Conservation (phyloP, 176 grass and related monocot genomes). For the Eleusine indica region DNA sequence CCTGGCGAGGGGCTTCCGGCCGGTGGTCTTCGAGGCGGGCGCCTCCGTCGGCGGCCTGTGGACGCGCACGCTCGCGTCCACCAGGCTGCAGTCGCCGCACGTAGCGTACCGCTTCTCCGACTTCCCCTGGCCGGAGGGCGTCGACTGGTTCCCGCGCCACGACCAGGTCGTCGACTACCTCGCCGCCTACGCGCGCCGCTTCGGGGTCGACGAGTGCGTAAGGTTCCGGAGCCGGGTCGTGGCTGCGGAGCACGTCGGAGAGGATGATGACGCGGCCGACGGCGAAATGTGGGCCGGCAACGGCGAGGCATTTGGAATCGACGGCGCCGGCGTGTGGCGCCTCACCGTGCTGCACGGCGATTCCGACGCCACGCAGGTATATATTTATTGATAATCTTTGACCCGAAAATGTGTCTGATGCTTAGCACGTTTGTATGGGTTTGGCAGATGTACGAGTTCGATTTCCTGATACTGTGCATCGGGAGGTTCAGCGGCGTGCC, state of each 20-base stretch:
- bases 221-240: constrained; percentile 43
- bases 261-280: constrained; percentile 40
- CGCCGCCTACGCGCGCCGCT: constrained; percentile 49
- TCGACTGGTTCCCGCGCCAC: constrained; percentile 36
- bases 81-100: constrained; percentile 57
- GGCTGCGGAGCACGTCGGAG: constrained; percentile 5
- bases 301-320: constrained; percentile 54
- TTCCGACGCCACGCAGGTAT: too few relatives aligned
- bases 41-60: constrained; percentile 56
- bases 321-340: not conserved
- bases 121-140: constrained; percentile 58
- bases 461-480: constrained; percentile 79
- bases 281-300: constrained; percentile 57
- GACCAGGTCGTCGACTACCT: constrained; percentile 53
- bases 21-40: constrained; percentile 52
- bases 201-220: constrained; percentile 49
- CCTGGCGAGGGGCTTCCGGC: constrained; percentile 52
- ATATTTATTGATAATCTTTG: too few relatives aligned
- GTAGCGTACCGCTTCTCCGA: constrained; percentile 56
- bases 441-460: constrained; percentile 49
- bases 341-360: too few relatives aligned
- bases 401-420: too few relatives aligned
- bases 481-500: constrained; percentile 78
- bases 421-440: not conserved
- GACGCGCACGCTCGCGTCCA: constrained; percentile 54